A percentile compares a stretch with the other conserved stretches of the same genome.
phyloP scores from a whole-genome alignment of 441 rosid species.

The Erodium trifolium region DNA sequence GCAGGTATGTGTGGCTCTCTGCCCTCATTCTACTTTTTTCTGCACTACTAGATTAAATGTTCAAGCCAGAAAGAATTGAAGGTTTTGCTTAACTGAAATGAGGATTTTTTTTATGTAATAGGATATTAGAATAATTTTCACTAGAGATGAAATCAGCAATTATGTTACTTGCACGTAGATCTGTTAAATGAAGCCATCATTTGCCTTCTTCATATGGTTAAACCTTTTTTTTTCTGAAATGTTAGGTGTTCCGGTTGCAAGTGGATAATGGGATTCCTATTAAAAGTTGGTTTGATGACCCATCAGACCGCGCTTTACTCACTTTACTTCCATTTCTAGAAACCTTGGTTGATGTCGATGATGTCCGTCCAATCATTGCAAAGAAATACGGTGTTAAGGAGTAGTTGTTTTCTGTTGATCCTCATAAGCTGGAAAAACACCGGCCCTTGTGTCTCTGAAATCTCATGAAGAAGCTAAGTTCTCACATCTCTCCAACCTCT shows the following conservation, averaged over 20 bases:
- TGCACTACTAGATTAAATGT: not conserved
- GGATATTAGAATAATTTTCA: not conserved
- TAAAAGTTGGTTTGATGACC: slow-evolving; percentile 94
- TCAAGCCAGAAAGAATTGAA: not conserved
- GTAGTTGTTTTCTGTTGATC: slow-evolving; percentile 24
- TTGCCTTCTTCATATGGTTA: not conserved
- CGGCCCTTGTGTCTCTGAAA: not conserved
- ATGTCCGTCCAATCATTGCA: slow-evolving; percentile 72
- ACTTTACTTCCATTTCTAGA: slow-evolving; percentile 74
- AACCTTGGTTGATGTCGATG: slow-evolving; percentile 75
- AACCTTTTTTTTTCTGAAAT: slow-evolving; percentile 4
- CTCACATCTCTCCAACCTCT: slow-evolving; percentile 1
- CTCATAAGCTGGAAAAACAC: not conserved
- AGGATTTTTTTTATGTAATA: not conserved
- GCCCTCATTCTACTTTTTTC: not conserved
- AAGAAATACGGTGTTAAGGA: slow-evolving; percentile 85
- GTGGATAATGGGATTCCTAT: slow-evolving; percentile 96
- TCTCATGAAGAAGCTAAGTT: slow-evolving; percentile 5
- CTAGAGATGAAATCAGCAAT: not conserved
- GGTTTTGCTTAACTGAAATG: not conserved
- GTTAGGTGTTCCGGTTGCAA: slow-evolving; percentile 92
- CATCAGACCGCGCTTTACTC: slow-evolving; percentile 69
- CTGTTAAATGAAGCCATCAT: not conserved
- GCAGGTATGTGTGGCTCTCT: slow-evolving; percentile 44
- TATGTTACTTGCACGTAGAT: not conserved